Evolutionary conservation across 23 red algal genomes (phyloP), one percentile per base, ranked within the genome.

Genomic region (Agarophyton chilense): DNA sequence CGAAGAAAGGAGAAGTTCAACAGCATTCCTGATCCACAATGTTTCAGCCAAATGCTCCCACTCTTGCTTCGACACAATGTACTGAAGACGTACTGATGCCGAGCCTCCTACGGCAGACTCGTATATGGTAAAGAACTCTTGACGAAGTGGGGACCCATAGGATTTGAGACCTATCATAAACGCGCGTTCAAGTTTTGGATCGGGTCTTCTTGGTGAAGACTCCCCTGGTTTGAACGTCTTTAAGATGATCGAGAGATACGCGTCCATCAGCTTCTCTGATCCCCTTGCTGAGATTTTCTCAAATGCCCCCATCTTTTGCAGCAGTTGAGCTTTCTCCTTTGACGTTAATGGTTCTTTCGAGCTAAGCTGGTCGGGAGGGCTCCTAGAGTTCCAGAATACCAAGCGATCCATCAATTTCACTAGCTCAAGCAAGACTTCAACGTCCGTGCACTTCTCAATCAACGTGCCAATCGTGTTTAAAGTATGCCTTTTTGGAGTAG

Each of bases 31-130:
- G 57, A 99, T 91, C 97, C 97, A 99, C n/a, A 89, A 94, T 41
- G 91, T 93, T 46, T 99, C 93, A 7, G 85, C 71, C n/a, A 95
- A 76, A 28, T 68, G 64, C 52, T 95, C 93, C 97, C 97, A 99
- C 61, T 95, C 93, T 66, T 99, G 94, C 26, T 96, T 86, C 38
- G 85, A 72, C 16, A 96, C 14, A 57, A 99, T 90, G 61, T 84
- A 96, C 12, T 86, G 44, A 26, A 99, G 77, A 40, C 92, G 75
- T 9, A 85, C 47, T 2, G 73, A 44, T 32, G 86, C 83, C 35
- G 79, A 83, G 33, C 64, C 19, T 8, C 41, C 52, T 21, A 94
- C 71, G 4, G 84, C 49, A 62, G 66, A 67, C 38, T 89, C 68
- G 41, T 91, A 94, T 22, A 98, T 79, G 39, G 64, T 41, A 57